Evolutionary conservation across 1,139 yeast species (phyloP), one percentile per base, ranked within the genome.

Genomic region (Yamadazyma spencermartinsiae): DNA sequence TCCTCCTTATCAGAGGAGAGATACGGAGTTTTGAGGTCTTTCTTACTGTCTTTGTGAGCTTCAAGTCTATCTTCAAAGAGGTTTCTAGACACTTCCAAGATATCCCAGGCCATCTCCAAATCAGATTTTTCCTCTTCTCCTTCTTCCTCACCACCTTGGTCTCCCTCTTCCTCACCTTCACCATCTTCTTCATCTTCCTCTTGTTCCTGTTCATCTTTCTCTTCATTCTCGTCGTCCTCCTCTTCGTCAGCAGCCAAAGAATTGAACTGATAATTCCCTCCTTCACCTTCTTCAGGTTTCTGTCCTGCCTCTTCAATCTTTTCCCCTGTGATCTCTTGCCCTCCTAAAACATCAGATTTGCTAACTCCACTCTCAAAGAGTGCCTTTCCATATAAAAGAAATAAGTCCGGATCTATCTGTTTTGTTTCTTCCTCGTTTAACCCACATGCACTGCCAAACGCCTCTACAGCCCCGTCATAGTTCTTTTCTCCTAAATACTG

Each of bases 71-170:
- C 61, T 45, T 79, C 81, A 48, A 79, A 84, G 27, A 86, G 58
- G 1, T 83, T 69, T 49, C 96, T 72, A 1, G 95, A 75, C 34
- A 85, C 66, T 54, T 89, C 96, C 27, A 87, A 68, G 15, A 87
- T 79, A 43, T 84, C 92, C 96, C 96, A 88, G 0, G 96, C 95
- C 17, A 82, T 74, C 55, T 85, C 95, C 55, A 89, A 84, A 55
- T 88, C 96, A 25, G 79, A 72, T 50, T 81, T 84, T 30, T 76
- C 79, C 23, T 68, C 77, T 32, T 66, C 79, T 15, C 63, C 71
- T 13, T 52, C 61, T 20, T 51, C 63, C 13, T 52, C 57, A 4
- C 47, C 63, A 3, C 58, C 65, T 1, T 60, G 68, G 5, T 56
- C 68, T 5, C 55, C 65, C 4, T 56, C 68, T 4, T 52, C 63